phyloP scores from a whole-genome alignment of 306 rosid species.

The Castanospermum australe region DNA sequence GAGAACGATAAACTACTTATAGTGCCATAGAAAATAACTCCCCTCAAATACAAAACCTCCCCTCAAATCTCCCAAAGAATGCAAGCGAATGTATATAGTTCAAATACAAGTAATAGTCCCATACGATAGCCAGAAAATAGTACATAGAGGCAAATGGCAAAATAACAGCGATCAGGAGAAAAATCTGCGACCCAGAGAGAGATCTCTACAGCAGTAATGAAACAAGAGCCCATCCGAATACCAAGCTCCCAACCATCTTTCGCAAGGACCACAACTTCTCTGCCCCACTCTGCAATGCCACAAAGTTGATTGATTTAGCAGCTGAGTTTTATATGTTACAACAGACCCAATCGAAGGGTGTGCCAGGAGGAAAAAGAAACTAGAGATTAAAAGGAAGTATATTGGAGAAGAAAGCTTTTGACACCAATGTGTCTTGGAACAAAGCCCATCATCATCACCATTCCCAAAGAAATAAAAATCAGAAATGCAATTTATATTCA shows the following conservation, averaged over 20 bases:
- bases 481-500: too few relatives aligned
- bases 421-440: too few relatives aligned
- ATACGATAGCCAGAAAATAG: constrained; percentile 18
- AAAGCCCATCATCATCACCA: too few relatives aligned
- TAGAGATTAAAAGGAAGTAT: not conserved
- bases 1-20: not conserved
- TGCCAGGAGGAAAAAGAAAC: not conserved
- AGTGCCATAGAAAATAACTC: not conserved
- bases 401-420: not conserved
- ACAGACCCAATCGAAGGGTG: not conserved
- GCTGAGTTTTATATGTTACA: not conserved
- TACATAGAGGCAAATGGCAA: constrained; percentile 4
- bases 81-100: constrained; percentile 35
- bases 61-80: constrained; percentile 56
- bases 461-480: too few relatives aligned
- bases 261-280: constrained; percentile 45
- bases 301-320: not conserved
- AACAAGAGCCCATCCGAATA: constrained; percentile 44
- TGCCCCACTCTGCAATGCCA: constrained; percentile 56
- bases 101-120: constrained; percentile 31
- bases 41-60: constrained; percentile 28
- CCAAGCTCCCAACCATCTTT: constrained; percentile 49
- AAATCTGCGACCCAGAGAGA: not conserved
- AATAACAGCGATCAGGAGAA: not conserved
- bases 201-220: constrained; percentile 40